Evolutionary conservation across 2,329 filamentous ascomycete genomes (phyloP).

Genomic region (Paradendryphiella salina): DNA sequence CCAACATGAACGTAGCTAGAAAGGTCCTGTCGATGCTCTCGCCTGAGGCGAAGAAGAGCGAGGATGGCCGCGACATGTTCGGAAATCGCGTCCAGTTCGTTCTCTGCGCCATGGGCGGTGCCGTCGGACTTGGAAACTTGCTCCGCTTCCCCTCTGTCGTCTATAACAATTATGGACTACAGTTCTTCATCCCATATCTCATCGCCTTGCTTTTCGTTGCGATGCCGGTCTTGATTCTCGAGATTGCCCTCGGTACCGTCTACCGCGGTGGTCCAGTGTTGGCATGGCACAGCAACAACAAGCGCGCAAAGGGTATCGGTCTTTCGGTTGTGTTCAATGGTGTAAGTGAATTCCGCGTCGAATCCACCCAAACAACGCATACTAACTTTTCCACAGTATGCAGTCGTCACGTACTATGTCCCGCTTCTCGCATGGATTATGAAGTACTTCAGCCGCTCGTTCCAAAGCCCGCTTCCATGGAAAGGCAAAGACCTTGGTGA

Average conservation of each 20-base stretch:
- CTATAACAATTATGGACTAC: constrained; percentile 25
- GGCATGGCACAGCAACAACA: constrained; percentile 25
- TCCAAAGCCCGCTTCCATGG: constrained; percentile 7
- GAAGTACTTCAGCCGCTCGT: constrained; percentile 7
- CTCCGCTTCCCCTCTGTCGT: constrained; percentile 21
- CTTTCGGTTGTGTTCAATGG: constrained; percentile 14
- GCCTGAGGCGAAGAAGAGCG: constrained; percentile 13
- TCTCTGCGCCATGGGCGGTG: constrained; percentile 21
- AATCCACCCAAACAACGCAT: background rate
- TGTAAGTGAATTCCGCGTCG: constrained; percentile 8
- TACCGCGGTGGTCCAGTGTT: constrained; percentile 26
- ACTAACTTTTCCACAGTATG: background rate
- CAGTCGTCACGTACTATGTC: constrained; percentile 20
- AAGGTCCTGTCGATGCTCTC: constrained; percentile 1
- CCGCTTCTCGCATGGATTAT: constrained; percentile 20
- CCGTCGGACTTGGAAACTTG: constrained; percentile 22
- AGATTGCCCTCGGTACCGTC: constrained; percentile 22
- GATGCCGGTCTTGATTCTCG: constrained; percentile 20
- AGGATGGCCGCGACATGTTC: constrained; percentile 24
- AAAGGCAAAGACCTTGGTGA: constrained; percentile 1
- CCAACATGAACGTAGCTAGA: constrained; percentile 2
- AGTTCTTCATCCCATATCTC: constrained; percentile 22
- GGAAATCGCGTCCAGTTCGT: constrained; percentile 16
- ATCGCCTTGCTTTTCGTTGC: constrained; percentile 22
- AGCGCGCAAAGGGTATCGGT: constrained; percentile 20